phyloP scores from a whole-genome alignment of 78 protist species.

The Dictyostelium firmibasis region DNA sequence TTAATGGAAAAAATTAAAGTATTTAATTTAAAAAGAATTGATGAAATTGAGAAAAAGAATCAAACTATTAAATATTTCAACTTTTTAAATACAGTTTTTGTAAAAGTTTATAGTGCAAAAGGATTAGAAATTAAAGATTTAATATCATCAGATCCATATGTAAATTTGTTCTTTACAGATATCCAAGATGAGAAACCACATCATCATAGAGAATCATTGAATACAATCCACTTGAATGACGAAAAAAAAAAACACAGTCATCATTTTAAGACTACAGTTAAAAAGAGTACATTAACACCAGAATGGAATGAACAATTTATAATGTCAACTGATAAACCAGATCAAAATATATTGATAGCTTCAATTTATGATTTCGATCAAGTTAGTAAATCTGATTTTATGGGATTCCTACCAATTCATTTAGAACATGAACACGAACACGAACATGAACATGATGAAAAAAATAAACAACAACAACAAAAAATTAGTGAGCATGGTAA shows the following conservation, averaged over 20 bases:
- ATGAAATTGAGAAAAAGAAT: background rate
- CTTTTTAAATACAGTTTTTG: background rate
- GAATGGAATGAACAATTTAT: slow-evolving; percentile 43
- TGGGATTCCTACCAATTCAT: slow-evolving; percentile 8
- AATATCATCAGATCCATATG: slow-evolving; percentile 7
- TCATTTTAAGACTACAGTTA: slow-evolving; percentile 19
- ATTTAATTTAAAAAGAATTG: background rate
- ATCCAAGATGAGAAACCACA: background rate
- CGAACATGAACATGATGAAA: background rate
- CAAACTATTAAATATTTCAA: background rate
- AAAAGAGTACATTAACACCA: slow-evolving; percentile 21
- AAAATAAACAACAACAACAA: background rate
- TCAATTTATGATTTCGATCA: slow-evolving; percentile 34
- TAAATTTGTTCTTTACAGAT: background rate
- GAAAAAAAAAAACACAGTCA: background rate
- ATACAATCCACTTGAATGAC: background rate
- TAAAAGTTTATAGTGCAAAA: background rate
- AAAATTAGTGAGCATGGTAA: background rate
- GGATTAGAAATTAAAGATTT: background rate
- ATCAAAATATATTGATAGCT: background rate
- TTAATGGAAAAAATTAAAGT: background rate
- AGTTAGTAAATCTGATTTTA: slow-evolving; percentile 40
- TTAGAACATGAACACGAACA: background rate
- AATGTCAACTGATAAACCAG: background rate
- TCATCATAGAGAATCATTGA: slow-evolving; percentile 1